Conservation (phyloP, 306 rosid species). For the Acacia melanoxylon region DNA sequence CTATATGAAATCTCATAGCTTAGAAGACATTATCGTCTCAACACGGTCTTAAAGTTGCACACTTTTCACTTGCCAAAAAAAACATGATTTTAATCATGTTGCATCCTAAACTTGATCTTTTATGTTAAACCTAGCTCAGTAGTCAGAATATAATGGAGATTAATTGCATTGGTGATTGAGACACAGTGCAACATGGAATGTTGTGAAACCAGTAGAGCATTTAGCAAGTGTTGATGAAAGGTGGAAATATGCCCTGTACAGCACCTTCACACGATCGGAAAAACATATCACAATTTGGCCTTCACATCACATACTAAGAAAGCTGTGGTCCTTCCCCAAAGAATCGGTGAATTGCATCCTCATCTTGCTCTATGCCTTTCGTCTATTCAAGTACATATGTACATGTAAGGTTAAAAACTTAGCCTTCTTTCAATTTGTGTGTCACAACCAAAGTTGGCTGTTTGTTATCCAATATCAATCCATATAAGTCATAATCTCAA, state of each 20-base stretch:
- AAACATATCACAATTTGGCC: not conserved
- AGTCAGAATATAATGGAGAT: not conserved
- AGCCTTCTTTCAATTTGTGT: conserved; percentile 21
- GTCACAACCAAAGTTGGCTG: not conserved
- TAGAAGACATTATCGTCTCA: conserved; percentile 1
- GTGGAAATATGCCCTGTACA: conserved; percentile 13
- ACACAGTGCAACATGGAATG: conserved; percentile 14
- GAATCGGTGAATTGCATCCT: conserved; percentile 24
- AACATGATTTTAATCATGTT: too few relatives aligned
- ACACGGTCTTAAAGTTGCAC: conserved; percentile 3
- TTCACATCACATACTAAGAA: conserved; percentile 16
- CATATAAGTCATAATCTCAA: not conserved
- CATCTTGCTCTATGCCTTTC: conserved; percentile 16
- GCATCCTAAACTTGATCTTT: too few relatives aligned
- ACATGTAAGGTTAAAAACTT: conserved; percentile 5
- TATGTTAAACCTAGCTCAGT: too few relatives aligned
- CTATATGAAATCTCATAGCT: not conserved
- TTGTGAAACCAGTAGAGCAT: conserved; percentile 26
- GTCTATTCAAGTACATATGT: not conserved
- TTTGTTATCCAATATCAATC: conserved; percentile 10
- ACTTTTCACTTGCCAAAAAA: too few relatives aligned
- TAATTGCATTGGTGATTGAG: not conserved
- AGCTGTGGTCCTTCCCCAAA: conserved; percentile 32
- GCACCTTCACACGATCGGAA: conserved; percentile 28
- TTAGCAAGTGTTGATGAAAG: conserved; percentile 26